Percentiles rank a stretch among this genome's conserved stretches.
phyloP scores from a whole-genome alignment of 441 rosid species.

The Bocquillonia castaneifolia region DNA sequence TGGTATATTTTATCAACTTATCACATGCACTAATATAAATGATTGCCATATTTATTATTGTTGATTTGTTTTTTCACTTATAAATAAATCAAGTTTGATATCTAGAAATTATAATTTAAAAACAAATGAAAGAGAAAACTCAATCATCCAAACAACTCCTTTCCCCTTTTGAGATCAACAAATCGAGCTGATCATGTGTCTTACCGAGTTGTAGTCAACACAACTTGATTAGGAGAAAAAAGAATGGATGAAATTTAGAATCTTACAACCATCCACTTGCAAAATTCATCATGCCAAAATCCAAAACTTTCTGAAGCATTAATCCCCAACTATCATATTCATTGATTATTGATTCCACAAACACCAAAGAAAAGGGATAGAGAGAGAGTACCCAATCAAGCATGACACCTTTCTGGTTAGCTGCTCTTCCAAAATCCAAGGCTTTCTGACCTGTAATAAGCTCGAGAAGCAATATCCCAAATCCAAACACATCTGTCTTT shows the following conservation, averaged over 20 bases:
- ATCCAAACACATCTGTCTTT: slow-evolving; percentile 91
- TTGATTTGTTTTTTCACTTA: no score
- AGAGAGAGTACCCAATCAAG: slow-evolving; percentile 76
- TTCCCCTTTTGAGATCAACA: not conserved
- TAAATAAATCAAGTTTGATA: no score
- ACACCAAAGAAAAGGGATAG: not conserved
- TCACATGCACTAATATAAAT: not conserved
- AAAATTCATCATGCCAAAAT: no score
- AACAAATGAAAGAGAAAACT: no score
- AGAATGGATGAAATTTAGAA: no score
- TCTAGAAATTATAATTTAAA: no score
- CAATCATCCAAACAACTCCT: no score
- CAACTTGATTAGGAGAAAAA: no score
- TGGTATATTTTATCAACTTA: not conserved
- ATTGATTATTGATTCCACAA: not conserved
- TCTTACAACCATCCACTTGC: no score
- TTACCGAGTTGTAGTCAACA: slow-evolving; percentile 1
- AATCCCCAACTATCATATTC: not conserved
- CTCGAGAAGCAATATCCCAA: slow-evolving; percentile 91
- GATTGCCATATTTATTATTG: not conserved
- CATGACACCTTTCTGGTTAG: slow-evolving; percentile 88
- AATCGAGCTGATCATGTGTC: not conserved
- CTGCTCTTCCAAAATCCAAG: slow-evolving; percentile 79
- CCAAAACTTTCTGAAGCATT: no score
- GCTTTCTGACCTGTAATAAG: slow-evolving; percentile 91